Percentiles rank a stretch among this genome's conserved stretches.
Evolutionary conservation across 192 early-diverging fungal species (phyloP).

Genomic region (Nowakowskiella sp.): DNA sequence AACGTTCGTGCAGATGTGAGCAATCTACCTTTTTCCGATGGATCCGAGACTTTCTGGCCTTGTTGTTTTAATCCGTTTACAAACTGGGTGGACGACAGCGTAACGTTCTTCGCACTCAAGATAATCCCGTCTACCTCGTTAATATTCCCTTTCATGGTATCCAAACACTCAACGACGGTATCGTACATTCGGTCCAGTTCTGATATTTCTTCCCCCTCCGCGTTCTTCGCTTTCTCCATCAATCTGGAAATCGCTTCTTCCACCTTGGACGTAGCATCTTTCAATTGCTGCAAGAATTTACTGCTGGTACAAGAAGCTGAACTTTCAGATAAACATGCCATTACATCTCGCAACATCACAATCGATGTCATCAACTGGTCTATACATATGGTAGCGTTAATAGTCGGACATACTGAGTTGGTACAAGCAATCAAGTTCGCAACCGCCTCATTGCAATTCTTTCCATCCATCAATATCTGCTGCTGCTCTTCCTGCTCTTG

Average conservation of each 20-base stretch:
- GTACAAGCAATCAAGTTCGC: constrained; percentile 31
- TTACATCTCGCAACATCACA: constrained; percentile 29
- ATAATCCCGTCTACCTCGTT: constrained; percentile 36
- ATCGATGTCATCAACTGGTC: constrained; percentile 43
- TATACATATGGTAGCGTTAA: constrained; percentile 29
- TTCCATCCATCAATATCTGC: constrained; percentile 25
- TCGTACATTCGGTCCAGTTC: constrained; percentile 35
- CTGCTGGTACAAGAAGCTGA: constrained; percentile 9
- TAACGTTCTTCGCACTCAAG: constrained; percentile 35
- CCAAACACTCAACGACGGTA: constrained; percentile 25
- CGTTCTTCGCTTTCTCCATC: constrained; percentile 35
- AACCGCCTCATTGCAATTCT: constrained; percentile 22
- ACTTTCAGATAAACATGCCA: constrained; percentile 17
- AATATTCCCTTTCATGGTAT: constrained; percentile 28
- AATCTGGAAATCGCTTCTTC: constrained; percentile 40
- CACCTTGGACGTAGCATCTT: constrained; percentile 27
- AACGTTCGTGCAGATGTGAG: constrained; percentile 26
- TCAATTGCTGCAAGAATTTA: constrained; percentile 15
- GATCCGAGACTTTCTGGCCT: constrained; percentile 20
- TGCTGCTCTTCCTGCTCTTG: constrained; percentile 23
- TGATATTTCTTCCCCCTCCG: constrained; percentile 9
- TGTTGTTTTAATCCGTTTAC: constrained; percentile 39
- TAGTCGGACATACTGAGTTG: constrained; percentile 25
- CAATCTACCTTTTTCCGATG: constrained; percentile 25
- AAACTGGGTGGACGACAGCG: constrained; percentile 34